These are phyloP conservation scores for Aristolochia fimbriata DNA, from an alignment of 164 flowering plant genomes.

Conservation along the genomic window DNA sequence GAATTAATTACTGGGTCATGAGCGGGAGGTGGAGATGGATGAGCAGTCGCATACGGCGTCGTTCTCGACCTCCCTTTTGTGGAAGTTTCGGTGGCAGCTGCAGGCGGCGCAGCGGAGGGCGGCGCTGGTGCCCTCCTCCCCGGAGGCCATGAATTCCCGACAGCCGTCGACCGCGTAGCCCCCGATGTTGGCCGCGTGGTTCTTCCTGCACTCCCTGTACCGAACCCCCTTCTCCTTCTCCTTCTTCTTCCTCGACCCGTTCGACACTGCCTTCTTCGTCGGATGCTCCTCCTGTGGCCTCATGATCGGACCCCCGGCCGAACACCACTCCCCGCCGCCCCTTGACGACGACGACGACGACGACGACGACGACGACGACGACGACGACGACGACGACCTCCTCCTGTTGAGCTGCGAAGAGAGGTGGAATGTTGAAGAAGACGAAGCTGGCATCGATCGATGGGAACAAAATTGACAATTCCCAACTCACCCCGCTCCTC, in stretches of 20 bases:
- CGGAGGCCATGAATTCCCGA: conserved; percentile 29
- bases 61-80: conserved; percentile 20
- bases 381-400: not conserved
- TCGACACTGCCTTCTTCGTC: conserved; percentile 16
- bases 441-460: conserved; percentile 7
- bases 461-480: not conserved
- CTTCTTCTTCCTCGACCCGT: conserved; percentile 11
- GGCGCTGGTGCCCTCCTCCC: conserved; percentile 32
- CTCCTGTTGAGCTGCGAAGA: conserved; percentile 5
- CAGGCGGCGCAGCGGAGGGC: conserved; percentile 30
- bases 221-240: conserved; percentile 15
- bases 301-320: conserved; percentile 12
- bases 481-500: not conserved
- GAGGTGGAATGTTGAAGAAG: conserved; percentile 10
- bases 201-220: conserved; percentile 30
- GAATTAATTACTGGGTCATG: conserved; percentile 6
- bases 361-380: too few species aligned
- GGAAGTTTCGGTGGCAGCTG: conserved; percentile 31
- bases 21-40: conserved; percentile 12
- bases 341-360: too few species aligned
- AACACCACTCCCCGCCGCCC: too few species aligned
- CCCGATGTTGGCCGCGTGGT: conserved; percentile 30
- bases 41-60: conserved; percentile 17
- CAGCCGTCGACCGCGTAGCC: conserved; percentile 32
- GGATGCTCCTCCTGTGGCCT: conserved; percentile 14